Percentiles rank a stretch among this genome's conserved stretches.
Conservation (phyloP, 805 yeast genomes). For the Candida maesae region DNA sequence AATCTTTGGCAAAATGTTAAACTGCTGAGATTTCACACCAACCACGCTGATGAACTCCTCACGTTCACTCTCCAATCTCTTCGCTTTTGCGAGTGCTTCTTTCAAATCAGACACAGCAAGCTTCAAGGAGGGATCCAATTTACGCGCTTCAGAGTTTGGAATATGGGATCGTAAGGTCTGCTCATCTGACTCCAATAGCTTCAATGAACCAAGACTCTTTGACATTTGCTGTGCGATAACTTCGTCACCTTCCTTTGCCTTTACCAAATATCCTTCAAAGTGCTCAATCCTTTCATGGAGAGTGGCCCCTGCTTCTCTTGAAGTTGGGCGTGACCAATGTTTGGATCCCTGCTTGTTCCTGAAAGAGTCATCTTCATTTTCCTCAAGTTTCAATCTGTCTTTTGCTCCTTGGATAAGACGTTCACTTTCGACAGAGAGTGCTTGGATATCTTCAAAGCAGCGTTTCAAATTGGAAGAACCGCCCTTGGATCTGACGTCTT, state of each 20-base stretch:
- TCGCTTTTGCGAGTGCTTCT: slow-evolving; percentile 27
- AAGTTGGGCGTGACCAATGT: slow-evolving; percentile 49
- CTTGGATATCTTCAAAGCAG: slow-evolving; percentile 43
- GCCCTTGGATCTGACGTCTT: slow-evolving; percentile 48
- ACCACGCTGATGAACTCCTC: slow-evolving; percentile 38
- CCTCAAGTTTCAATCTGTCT: slow-evolving; percentile 46
- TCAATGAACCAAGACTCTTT: slow-evolving; percentile 45
- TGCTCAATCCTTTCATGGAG: slow-evolving; percentile 38
- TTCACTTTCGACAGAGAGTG: slow-evolving; percentile 37
- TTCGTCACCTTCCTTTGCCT: slow-evolving; percentile 62
- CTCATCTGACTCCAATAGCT: slow-evolving; percentile 38
- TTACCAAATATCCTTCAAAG: slow-evolving; percentile 45
- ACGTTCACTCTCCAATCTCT: slow-evolving; percentile 37
- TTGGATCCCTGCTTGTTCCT: slow-evolving; percentile 47
- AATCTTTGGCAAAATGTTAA: slow-evolving; percentile 49
- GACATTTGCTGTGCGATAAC: slow-evolving; percentile 44
- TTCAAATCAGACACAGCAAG: slow-evolving; percentile 34
- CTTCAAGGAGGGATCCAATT: slow-evolving; percentile 33
- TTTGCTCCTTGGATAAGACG: slow-evolving; percentile 42
- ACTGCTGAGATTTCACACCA: slow-evolving; percentile 42
- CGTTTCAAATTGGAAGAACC: slow-evolving; percentile 43
- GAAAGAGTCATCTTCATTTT: slow-evolving; percentile 50
- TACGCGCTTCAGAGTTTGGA: slow-evolving; percentile 30
- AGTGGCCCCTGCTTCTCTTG: slow-evolving; percentile 41
- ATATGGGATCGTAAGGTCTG: slow-evolving; percentile 25